Conservation (phyloP, 108 stramenopile genomes). For the Skeletonema grethae region DNA sequence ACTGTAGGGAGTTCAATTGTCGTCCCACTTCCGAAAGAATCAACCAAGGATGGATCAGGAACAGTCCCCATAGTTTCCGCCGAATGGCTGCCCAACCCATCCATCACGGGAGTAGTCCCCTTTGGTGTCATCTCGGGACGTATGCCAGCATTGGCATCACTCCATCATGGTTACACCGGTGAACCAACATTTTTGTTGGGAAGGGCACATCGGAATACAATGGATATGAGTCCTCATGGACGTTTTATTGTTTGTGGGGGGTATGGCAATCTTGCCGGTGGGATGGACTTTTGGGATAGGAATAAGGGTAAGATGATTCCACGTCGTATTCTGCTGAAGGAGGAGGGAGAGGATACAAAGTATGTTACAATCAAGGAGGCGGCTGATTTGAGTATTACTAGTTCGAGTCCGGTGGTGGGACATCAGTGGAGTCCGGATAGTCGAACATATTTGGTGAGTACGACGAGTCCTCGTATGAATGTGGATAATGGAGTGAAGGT, state of each 20-base stretch:
- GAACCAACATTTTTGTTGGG: slow-evolving; percentile 95
- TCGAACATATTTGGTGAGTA: slow-evolving; percentile 86
- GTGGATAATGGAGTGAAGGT: slow-evolving; percentile 95
- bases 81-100: slow-evolving; percentile 87
- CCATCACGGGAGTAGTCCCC: slow-evolving; percentile 53
- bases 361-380: slow-evolving; percentile 44
- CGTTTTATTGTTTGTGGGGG: slow-evolving; percentile 87
- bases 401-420: slow-evolving; percentile 72
- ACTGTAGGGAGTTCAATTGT: slow-evolving; percentile 52
- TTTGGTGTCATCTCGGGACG: slow-evolving; percentile 91
- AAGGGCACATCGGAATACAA: slow-evolving; percentile 90
- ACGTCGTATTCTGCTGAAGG: slow-evolving; percentile 46
- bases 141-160: slow-evolving; percentile 89
- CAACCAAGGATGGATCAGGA: slow-evolving; percentile 21
- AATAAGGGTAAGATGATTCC: slow-evolving; percentile 84
- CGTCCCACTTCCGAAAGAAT: slow-evolving; percentile 71
- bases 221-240: slow-evolving; percentile 90
- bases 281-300: slow-evolving; percentile 97
- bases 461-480: slow-evolving; percentile 97
- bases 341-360: slow-evolving; percentile 13
- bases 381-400: slow-evolving; percentile 57
- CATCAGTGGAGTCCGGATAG: slow-evolving; percentile 95
- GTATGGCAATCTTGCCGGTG: slow-evolving; percentile 88
- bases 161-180: slow-evolving; percentile 90
- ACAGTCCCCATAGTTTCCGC: slow-evolving; percentile 80